Evolutionary conservation across 352 stramenopile species (phyloP), one percentile per base, ranked within the genome.

Genomic region (Phytophthora boehmeriae): DNA sequence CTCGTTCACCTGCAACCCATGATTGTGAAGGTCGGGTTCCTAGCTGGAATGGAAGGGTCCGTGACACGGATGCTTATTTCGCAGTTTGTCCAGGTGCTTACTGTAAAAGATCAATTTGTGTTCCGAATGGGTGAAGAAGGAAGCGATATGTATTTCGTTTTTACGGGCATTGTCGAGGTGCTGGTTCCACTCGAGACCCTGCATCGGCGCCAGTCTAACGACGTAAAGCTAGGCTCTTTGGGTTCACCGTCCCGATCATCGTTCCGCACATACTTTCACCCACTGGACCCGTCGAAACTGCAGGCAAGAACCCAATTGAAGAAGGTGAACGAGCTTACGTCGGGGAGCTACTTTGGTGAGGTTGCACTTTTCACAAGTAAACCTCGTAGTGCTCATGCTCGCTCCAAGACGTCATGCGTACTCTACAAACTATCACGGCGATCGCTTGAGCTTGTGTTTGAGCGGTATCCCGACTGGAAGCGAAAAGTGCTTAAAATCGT

Each of bases 121-220:
- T 88, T 75, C 43, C 66, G 59, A 13, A 63, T 83, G 16, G 68
- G 69, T 0, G 76, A 86, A 41, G 64, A 83, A 43, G 74, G 76
- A 1, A 81, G 62, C 43, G 76, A 88, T 46, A 86, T 88, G 76
- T 88, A 69, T 35, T 86, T 88, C 47, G 68, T 88, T 11, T 88
- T 83, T 20, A 80, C 75, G 5, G 78, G 78, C 2, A 52, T 80
- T 1, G 41, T 90, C 4, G 68, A 81, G 1, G 73, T 88, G 14
- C 44, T 83, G 2, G 76, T 86, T 16, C 73, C 73, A 16, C 43
- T 66, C 1, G 63, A 75, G 39, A 69, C 71, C 1, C 44, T 66
- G 0, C 60, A 68, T 0, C 68, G 73, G 0, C 68, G 71, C 2
- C 32, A 74, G 9, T 75, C 68, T 19, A 72, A 71, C 11, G 76